Conservation (phyloP, 2,329 filamentous ascomycete species). For the Phialocephala subalpina region DNA sequence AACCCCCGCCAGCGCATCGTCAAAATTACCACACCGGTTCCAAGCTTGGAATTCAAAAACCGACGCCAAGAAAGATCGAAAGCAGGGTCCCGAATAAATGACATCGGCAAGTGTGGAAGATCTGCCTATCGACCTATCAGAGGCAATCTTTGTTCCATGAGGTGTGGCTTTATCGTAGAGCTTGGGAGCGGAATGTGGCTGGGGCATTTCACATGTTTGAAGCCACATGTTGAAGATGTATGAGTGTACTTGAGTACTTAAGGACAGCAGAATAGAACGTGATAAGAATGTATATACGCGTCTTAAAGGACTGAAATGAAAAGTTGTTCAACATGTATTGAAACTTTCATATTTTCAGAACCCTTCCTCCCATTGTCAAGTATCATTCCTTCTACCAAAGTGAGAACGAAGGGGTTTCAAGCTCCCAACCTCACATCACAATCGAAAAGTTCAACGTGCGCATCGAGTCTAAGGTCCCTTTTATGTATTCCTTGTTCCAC, state of each 20-base stretch:
- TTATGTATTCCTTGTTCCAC: not conserved
- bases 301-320: too few relatives aligned
- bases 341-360: too few relatives aligned
- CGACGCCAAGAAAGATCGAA: not conserved
- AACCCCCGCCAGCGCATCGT: not conserved
- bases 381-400: too few relatives aligned
- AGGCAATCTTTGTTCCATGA: not conserved
- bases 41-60: slow-evolving; percentile 1
- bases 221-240: not conserved
- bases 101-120: not conserved
- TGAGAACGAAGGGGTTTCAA: too few relatives aligned
- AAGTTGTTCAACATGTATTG: too few relatives aligned
- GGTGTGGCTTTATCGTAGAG: not conserved
- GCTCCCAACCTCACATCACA: not conserved
- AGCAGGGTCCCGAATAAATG: not conserved
- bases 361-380: too few relatives aligned
- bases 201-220: not conserved
- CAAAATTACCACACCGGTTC: not conserved
- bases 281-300: too few relatives aligned
- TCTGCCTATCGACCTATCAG: not conserved
- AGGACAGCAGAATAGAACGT: too few relatives aligned
- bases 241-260: too few relatives aligned
- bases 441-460: not conserved
- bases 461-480: too few relatives aligned
- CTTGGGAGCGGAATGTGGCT: not conserved